Base-by-base conservation (phyloP, 305 asterid species). In the Salvia sclarea region DNA sequence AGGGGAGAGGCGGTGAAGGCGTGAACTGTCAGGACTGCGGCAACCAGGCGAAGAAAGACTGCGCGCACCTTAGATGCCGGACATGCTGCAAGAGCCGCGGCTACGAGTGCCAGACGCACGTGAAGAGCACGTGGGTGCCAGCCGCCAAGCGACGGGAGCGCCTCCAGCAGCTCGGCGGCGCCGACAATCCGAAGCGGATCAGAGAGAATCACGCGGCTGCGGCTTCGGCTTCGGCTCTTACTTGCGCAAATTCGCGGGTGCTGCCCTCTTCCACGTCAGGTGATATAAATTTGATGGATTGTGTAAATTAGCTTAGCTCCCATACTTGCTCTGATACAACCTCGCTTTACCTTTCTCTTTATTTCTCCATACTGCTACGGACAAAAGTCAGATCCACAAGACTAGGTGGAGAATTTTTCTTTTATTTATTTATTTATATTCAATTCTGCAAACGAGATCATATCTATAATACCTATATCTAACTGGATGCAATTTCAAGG, bases 1-100 rank as follows among this genome's bases (percentile, higher is more conserved):
- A 24, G 4, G 73, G 72, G 0, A 43, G 71, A 17, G 75, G 74
- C 3, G 76, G 35, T 24, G 83, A 80, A 16, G 81, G 82, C 74
- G 3, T 84, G n/a, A 87, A 75, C 70, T 91, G 98, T 20, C 96
- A 91, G 50, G 97, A 91, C 24, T 91, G 97, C 72, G 97, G 97
- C 4, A 91, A 91, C 65, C 96, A 86, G 37, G 95, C 97, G 0
- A 91, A 91, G 86, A 91, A 86, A 52, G 97, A 85, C 21, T 91
- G 97, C 47, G 14, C 61, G 3, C 90, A 89, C 57, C 12, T 84
- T 66, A 71, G 98, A 78, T 91, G 98, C 61, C 72, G 98, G 57
- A 87, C 90, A 10, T 91, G 98, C 64, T 91, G 98, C 53, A 89
- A 89, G 79, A 89, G 88, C 81, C 87, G 93, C 10, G 98, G 96